Percentiles rank a stretch among this genome's conserved stretches.
These are phyloP conservation scores for Mollisiaceae sp. DNA, from an alignment of 2,329 filamentous ascomycete species.

Conservation along the genomic window DNA sequence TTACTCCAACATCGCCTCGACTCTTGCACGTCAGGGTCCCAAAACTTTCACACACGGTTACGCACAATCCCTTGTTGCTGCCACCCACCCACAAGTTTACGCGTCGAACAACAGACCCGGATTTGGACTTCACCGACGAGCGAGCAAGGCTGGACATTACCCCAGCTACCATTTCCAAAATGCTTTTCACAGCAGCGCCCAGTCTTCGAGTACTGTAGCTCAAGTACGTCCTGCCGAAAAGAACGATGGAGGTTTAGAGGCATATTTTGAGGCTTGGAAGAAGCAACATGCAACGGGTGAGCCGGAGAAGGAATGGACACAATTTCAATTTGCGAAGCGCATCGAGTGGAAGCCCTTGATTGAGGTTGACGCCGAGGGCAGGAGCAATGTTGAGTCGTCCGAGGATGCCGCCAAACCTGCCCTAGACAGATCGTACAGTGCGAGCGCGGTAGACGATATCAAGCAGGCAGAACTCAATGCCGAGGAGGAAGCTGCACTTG, in stretches of 20 bases:
- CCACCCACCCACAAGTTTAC: slow-evolving; percentile 81
- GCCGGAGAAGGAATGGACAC: slow-evolving; percentile 83
- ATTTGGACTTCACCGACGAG: slow-evolving; percentile 60
- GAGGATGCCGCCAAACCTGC: slow-evolving; percentile 30
- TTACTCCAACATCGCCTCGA: slow-evolving; percentile 71
- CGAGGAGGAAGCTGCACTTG: slow-evolving; percentile 65
- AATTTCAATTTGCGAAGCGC: slow-evolving; percentile 86
- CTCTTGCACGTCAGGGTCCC: slow-evolving; percentile 95
- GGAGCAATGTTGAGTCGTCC: slow-evolving; percentile 23
- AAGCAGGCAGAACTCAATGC: slow-evolving; percentile 44
- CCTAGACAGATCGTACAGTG: slow-evolving; percentile 36
- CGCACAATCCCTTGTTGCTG: slow-evolving; percentile 95
- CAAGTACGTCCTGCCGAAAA: slow-evolving; percentile 59
- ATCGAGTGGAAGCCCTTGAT: slow-evolving; percentile 83
- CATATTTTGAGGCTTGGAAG: slow-evolving; percentile 91
- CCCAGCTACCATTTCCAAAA: slow-evolving; percentile 71
- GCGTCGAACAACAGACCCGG: slow-evolving; percentile 72
- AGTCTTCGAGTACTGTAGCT: slow-evolving; percentile 49
- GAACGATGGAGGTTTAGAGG: slow-evolving; percentile 74
- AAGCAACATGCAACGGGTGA: slow-evolving; percentile 71
- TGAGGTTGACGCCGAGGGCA: slow-evolving; percentile 35
- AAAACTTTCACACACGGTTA: slow-evolving; percentile 98
- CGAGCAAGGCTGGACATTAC: slow-evolving; percentile 52
- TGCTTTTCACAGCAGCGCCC: slow-evolving; percentile 67
- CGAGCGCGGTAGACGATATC: slow-evolving; percentile 40